Evolutionary conservation across 176 grass and related monocot genomes (phyloP).

Genomic region (Cenchrus americanus): DNA sequence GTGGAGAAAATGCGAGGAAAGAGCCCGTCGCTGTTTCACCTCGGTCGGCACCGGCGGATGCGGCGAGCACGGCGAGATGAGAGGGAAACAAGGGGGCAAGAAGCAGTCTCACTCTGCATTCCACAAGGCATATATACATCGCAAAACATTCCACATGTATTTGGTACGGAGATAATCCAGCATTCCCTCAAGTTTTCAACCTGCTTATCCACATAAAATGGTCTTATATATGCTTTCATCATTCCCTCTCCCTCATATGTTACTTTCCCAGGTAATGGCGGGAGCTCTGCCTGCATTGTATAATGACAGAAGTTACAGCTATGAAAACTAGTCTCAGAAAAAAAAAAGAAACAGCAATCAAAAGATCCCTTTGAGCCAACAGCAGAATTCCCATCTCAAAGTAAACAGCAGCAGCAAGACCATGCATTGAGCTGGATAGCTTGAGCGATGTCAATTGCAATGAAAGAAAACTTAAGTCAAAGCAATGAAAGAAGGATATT

Average conservation of each 20-base stretch:
- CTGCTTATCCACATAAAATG: no score
- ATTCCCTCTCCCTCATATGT: no score
- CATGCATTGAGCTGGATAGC: not conserved
- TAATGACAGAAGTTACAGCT: not conserved
- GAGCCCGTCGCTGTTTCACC: not conserved
- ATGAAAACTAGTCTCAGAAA: not conserved
- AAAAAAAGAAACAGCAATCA: not conserved
- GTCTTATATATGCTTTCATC: no score
- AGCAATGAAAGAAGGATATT: not conserved
- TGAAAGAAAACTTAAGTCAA: slow-evolving; percentile 8
- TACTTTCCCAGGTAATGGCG: not conserved
- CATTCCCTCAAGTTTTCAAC: no score
- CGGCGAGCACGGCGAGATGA: no score
- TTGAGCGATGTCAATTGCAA: not conserved
- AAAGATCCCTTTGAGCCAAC: not conserved
- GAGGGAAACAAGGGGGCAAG: no score
- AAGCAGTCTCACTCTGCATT: no score
- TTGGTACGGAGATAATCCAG: no score
- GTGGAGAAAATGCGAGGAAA: not conserved
- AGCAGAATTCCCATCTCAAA: not conserved
- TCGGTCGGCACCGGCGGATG: not conserved
- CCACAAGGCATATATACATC: no score
- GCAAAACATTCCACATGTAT: no score
- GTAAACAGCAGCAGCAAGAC: not conserved
- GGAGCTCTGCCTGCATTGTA: not conserved